Percentiles rank a stretch among this genome's conserved stretches.
These are phyloP conservation scores for Stentor roeselii DNA, from an alignment of 73 alveolate species.

Conservation along the genomic window DNA sequence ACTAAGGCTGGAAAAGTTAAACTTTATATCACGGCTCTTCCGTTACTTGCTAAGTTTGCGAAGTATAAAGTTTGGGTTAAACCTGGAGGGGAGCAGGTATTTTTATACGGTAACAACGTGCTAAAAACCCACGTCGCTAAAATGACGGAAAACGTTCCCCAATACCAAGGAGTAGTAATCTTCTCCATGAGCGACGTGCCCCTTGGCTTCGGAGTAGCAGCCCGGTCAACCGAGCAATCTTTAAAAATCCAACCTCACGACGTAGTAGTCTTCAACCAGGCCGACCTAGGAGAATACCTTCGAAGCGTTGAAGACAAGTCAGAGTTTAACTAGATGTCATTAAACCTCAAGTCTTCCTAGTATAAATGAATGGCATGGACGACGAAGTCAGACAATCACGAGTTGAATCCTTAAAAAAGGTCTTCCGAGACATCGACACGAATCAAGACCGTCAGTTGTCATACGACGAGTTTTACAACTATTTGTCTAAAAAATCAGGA, in stretches of 20 bases:
- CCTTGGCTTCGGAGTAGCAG: constrained; percentile 95
- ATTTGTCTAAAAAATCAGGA: constrained; percentile 14
- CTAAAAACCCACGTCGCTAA: constrained; percentile 91
- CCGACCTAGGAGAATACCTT: constrained; percentile 96
- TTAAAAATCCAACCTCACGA: constrained; percentile 91
- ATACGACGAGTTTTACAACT: not conserved
- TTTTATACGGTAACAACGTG: constrained; percentile 93
- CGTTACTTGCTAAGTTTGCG: constrained; percentile 94
- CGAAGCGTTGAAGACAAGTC: constrained; percentile 44
- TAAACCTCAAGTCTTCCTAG: not conserved
- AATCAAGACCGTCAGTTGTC: constrained; percentile 4
- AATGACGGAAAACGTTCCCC: constrained; percentile 93
- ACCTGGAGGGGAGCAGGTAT: constrained; percentile 94
- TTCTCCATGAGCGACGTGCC: constrained; percentile 93
- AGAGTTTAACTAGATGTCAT: not conserved
- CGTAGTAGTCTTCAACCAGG: constrained; percentile 89
- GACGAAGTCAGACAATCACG: not conserved
- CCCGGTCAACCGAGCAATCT: constrained; percentile 85
- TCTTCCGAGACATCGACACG: constrained; percentile 16
- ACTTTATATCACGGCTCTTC: constrained; percentile 91
- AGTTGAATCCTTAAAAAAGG: constrained; percentile 1
- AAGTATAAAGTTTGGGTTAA: constrained; percentile 96
- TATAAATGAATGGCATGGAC: not conserved
- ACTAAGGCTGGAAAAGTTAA: constrained; percentile 93
- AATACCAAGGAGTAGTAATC: constrained; percentile 86